These are phyloP conservation scores for Xylaria cubensis DNA, from an alignment of 495 filamentous ascomycete species.

Conservation along the genomic window DNA sequence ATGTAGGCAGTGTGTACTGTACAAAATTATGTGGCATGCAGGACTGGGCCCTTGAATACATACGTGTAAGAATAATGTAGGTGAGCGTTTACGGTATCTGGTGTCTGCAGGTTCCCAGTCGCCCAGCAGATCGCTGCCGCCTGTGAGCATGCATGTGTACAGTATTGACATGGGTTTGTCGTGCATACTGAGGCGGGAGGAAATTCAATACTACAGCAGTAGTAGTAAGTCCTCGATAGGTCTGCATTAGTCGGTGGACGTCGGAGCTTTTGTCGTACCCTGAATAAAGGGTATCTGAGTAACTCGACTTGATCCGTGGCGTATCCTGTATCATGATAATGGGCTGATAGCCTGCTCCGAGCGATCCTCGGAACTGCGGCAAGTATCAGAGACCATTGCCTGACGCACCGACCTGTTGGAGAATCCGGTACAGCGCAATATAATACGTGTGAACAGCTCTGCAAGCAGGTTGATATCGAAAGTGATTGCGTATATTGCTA, in stretches of 20 bases:
- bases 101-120: slow-evolving; percentile 18
- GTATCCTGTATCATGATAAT: not conserved
- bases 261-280: not conserved
- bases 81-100: slow-evolving; percentile 27
- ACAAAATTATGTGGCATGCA: slow-evolving; percentile 5
- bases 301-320: not conserved
- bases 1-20: not conserved
- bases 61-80: slow-evolving; percentile 22
- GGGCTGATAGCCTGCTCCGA: not conserved
- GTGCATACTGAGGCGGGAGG: slow-evolving; percentile 18
- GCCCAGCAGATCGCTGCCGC: slow-evolving; percentile 28
- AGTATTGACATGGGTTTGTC: slow-evolving; percentile 3
- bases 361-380: not conserved
- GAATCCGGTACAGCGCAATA: not conserved
- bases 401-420: not conserved
- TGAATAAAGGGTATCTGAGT: not conserved
- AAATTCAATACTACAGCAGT: slow-evolving; percentile 6
- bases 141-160: slow-evolving; percentile 22
- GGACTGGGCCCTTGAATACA: slow-evolving; percentile 5
- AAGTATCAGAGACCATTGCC: not conserved
- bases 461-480: not conserved
- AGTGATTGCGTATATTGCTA: not conserved
- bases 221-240: not conserved
- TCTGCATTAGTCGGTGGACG: not conserved
- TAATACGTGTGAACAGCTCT: not conserved